Conservation (phyloP, 768 basidiomycete species). For the Chiua virens region DNA sequence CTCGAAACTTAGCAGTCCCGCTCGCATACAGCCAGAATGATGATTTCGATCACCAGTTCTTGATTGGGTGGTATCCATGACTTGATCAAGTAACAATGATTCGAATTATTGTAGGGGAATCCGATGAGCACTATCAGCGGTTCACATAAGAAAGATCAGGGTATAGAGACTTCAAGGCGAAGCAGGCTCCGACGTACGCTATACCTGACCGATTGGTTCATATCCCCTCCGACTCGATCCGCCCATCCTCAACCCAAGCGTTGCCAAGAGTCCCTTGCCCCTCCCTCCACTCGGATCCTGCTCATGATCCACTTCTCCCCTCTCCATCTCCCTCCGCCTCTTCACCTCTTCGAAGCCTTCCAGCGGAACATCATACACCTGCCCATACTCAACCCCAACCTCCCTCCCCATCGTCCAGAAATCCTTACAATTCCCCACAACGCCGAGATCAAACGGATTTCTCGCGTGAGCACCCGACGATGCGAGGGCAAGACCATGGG, state of each 20-base stretch:
- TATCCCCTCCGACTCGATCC: conserved; percentile 35
- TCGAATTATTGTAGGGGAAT: too few species aligned
- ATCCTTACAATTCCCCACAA: conserved; percentile 80
- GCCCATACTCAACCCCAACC: conserved; percentile 88
- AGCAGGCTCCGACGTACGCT: not conserved
- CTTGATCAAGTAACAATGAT: too few species aligned
- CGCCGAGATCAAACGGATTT: conserved; percentile 91
- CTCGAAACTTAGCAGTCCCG: too few species aligned
- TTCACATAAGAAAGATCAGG: too few species aligned
- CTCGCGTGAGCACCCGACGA: conserved; percentile 52
- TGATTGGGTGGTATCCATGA: too few species aligned
- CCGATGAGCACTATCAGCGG: too few species aligned
- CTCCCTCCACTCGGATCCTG: conserved; percentile 46
- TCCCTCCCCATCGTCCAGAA: conserved; percentile 90
- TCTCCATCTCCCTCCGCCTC: conserved; percentile 53
- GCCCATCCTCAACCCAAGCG: conserved; percentile 37
- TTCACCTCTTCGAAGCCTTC: conserved; percentile 84
- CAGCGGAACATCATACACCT: conserved; percentile 82
- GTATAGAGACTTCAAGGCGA: not conserved
- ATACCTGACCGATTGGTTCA: conserved; percentile 34
- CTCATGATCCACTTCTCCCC: conserved; percentile 37
- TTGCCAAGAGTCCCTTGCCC: conserved; percentile 38
- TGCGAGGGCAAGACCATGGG: conserved; percentile 79
- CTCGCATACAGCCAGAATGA: too few species aligned
- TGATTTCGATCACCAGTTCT: too few species aligned